A percentile compares a stretch with the other conserved stretches of the same genome.
Conservation (phyloP, 2,329 filamentous ascomycete genomes). For the Fusarium mexicanum region DNA sequence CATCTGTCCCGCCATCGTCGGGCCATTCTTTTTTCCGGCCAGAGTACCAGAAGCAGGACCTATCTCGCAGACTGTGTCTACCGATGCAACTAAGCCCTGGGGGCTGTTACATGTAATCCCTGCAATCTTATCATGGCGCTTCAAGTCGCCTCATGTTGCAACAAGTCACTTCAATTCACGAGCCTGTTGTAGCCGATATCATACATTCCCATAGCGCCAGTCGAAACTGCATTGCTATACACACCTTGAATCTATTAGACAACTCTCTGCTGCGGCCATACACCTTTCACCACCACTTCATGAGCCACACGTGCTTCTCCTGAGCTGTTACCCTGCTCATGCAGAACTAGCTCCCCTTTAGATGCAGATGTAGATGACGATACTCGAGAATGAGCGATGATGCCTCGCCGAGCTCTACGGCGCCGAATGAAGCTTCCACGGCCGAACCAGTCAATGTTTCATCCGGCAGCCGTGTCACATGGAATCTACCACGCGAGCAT, state of each 20-base stretch:
- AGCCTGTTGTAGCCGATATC: conserved; percentile 16
- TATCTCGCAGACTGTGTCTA: not conserved
- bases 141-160: conserved; percentile 33
- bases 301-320: conserved; percentile 40
- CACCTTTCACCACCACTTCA: conserved; percentile 25
- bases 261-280: not conserved
- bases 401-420: conserved; percentile 54
- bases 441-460: conserved; percentile 16
- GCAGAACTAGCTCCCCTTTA: conserved; percentile 43
- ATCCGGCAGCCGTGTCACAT: conserved; percentile 33
- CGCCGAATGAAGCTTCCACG: conserved; percentile 43
- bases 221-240: conserved; percentile 5
- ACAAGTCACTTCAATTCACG: conserved; percentile 12
- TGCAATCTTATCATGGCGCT: conserved; percentile 40
- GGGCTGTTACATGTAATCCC: conserved; percentile 27
- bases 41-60: not conserved
- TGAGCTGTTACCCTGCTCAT: conserved; percentile 45
- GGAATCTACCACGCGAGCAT: conserved; percentile 25
- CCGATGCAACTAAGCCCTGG: not conserved
- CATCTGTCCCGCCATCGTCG: conserved; percentile 10
- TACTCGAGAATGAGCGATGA: conserved; percentile 63
- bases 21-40: conserved; percentile 30
- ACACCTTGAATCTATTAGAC: not conserved
- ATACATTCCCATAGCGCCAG: conserved; percentile 13
- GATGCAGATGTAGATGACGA: conserved; percentile 46